phyloP scores from a whole-genome alignment of 257 asterid genomes.

The Solanum boliviense region DNA sequence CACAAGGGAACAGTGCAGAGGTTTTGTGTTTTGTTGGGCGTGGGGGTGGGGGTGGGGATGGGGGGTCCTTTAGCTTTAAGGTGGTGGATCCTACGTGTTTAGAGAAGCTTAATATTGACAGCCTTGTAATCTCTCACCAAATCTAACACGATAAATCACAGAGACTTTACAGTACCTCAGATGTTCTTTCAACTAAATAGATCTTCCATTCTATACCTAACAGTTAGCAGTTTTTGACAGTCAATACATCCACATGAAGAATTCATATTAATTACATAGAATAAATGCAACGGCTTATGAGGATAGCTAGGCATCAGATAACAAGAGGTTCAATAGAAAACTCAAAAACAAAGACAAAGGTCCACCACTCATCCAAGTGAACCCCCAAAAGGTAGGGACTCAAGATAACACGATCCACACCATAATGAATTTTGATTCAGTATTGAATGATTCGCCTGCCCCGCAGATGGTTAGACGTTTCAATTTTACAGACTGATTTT shows the following conservation, averaged over 20 bases:
- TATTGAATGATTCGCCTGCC: background rate
- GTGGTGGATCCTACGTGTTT: conserved; percentile 21
- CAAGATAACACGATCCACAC: background rate
- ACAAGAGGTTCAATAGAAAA: conserved; percentile 26
- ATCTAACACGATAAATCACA: background rate
- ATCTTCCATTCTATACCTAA: background rate
- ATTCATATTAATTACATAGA: background rate
- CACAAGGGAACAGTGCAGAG: background rate
- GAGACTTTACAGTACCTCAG: background rate
- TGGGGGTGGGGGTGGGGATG: conserved; percentile 1
- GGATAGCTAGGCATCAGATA: background rate
- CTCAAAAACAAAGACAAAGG: conserved; percentile 16
- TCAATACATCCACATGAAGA: background rate
- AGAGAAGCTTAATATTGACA: conserved; percentile 2
- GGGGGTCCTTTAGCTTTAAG: background rate
- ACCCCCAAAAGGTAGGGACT: background rate
- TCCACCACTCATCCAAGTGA: conserved; percentile 21
- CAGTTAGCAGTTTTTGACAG: background rate
- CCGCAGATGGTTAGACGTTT: background rate
- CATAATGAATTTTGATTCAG: background rate
- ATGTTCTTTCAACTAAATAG: background rate
- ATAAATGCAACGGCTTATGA: background rate
- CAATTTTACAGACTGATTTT: background rate
- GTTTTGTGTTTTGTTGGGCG: background rate
- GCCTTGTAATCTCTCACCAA: background rate